These are phyloP conservation scores for Chaetomiaceae sp. DNA, from an alignment of 2,329 filamentous ascomycete species.

Conservation along the genomic window DNA sequence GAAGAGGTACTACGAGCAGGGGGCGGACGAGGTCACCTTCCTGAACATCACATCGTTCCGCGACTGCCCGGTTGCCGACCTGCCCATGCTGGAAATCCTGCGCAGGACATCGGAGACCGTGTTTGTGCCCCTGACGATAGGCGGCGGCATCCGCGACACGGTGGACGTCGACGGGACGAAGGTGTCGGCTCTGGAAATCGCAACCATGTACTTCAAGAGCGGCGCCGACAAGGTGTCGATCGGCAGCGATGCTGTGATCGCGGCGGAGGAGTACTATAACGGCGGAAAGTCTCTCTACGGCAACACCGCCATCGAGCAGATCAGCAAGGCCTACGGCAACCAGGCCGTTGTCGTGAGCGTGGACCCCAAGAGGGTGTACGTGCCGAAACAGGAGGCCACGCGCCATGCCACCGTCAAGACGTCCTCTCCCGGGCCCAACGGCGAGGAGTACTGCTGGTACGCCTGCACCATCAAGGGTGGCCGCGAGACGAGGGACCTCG, in stretches of 20 bases:
- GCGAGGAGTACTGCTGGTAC: conserved; percentile 88
- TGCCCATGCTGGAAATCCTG: conserved; percentile 94
- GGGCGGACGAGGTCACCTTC: conserved; percentile 94
- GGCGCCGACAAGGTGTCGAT: conserved; percentile 98
- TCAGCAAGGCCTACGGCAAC: conserved; percentile 87
- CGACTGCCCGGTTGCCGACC: conserved; percentile 85
- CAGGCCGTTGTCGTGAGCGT: conserved; percentile 96
- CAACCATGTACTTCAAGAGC: conserved; percentile 94
- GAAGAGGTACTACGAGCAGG: conserved; percentile 88
- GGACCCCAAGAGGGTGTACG: conserved; percentile 88
- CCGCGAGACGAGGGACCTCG: conserved; percentile 86
- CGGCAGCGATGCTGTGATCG: conserved; percentile 87
- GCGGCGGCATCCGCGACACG: conserved; percentile 91
- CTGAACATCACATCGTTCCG: conserved; percentile 98
- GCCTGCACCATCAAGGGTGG: conserved; percentile 96
- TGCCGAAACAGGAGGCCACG: conserved; percentile 63
- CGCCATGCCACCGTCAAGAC: conserved; percentile 73
- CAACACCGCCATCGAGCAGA: conserved; percentile 90
- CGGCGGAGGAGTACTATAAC: conserved; percentile 85
- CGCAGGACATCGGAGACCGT: conserved; percentile 82
- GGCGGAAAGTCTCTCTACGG: conserved; percentile 65
- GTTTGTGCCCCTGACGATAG: conserved; percentile 93
- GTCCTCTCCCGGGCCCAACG: conserved; percentile 61
- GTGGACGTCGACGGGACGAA: conserved; percentile 81
- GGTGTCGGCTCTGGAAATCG: conserved; percentile 87